Percentiles rank a stretch among this genome's conserved stretches.
Conservation (phyloP, 1,284 basidiomycete genomes). For the Ceratobasidium sp. region DNA sequence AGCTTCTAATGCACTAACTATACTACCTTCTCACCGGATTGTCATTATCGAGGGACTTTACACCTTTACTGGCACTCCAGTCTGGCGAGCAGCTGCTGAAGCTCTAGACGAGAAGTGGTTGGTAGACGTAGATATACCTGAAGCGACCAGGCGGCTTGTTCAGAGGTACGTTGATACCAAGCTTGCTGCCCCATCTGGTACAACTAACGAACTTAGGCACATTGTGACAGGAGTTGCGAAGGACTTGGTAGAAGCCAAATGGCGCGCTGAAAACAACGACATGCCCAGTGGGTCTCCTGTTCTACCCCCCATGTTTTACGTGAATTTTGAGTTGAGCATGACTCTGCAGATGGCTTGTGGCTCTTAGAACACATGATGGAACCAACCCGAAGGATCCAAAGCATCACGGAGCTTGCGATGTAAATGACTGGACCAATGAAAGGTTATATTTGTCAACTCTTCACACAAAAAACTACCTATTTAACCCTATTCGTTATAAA, state of each 20-base stretch:
- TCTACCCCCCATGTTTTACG: neutral
- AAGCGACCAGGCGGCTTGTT: constrained; percentile 75
- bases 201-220: constrained; percentile 63
- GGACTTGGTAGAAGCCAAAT: constrained; percentile 72
- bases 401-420: constrained; percentile 46
- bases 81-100: constrained; percentile 77
- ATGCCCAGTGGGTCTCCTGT: constrained; percentile 71
- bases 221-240: constrained; percentile 78
- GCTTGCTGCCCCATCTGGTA: neutral
- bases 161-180: constrained; percentile 53
- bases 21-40: constrained; percentile 75
- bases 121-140: constrained; percentile 71
- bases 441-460: neutral
- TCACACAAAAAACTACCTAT: neutral
- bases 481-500: neutral
- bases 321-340: neutral
- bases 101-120: constrained; percentile 85
- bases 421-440: neutral
- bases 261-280: constrained; percentile 80
- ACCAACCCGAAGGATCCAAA: constrained; percentile 52
- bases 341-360: constrained; percentile 52
- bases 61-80: constrained; percentile 74
- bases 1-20: constrained; percentile 59
- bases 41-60: constrained; percentile 90
- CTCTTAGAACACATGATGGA: constrained; percentile 52